These are phyloP conservation scores for Exophiala sideris DNA, from an alignment of 2,329 filamentous ascomycete species.

Conservation along the genomic window DNA sequence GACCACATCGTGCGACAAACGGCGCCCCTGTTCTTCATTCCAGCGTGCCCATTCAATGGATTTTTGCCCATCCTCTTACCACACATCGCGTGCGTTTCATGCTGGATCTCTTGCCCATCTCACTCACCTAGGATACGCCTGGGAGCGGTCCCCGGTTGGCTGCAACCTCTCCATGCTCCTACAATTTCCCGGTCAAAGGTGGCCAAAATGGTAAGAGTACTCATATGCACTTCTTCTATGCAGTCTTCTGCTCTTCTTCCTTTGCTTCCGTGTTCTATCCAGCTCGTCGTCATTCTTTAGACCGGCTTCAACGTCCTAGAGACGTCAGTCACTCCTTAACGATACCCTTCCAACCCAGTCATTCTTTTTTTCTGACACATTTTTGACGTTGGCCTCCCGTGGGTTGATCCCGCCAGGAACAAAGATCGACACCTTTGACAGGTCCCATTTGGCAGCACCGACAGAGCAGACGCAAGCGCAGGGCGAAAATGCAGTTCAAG, in stretches of 20 bases:
- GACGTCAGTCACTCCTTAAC: slow-evolving; percentile 25
- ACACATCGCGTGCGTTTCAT: slow-evolving; percentile 16
- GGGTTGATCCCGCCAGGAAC: slow-evolving; percentile 20
- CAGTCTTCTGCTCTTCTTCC: slow-evolving; percentile 2
- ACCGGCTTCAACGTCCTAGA: slow-evolving; percentile 19
- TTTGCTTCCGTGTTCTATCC: slow-evolving; percentile 2
- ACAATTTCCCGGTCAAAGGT: slow-evolving; percentile 21
- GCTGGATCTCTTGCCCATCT: slow-evolving; percentile 13
- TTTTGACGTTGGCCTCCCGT: slow-evolving; percentile 10
- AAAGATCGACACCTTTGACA: slow-evolving; percentile 11
- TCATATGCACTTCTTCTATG: slow-evolving; percentile 3
- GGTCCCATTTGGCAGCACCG: slow-evolving; percentile 2
- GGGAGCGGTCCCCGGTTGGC: slow-evolving; percentile 4
- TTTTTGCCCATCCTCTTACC: neutral
- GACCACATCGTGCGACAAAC: slow-evolving; percentile 11
- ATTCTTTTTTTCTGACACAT: slow-evolving; percentile 5
- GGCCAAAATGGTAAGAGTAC: slow-evolving; percentile 6
- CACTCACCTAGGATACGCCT: neutral
- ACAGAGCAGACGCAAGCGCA: neutral
- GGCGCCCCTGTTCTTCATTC: neutral
- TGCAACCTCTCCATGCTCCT: slow-evolving; percentile 12
- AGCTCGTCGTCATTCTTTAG: slow-evolving; percentile 20
- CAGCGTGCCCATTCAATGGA: neutral
- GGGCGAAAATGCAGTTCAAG: slow-evolving; percentile 18
- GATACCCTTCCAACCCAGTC: slow-evolving; percentile 1